Evolutionary conservation across 2,329 filamentous ascomycete genomes (phyloP), one percentile per base, ranked within the genome.

Genomic region (Phoma sp.): DNA sequence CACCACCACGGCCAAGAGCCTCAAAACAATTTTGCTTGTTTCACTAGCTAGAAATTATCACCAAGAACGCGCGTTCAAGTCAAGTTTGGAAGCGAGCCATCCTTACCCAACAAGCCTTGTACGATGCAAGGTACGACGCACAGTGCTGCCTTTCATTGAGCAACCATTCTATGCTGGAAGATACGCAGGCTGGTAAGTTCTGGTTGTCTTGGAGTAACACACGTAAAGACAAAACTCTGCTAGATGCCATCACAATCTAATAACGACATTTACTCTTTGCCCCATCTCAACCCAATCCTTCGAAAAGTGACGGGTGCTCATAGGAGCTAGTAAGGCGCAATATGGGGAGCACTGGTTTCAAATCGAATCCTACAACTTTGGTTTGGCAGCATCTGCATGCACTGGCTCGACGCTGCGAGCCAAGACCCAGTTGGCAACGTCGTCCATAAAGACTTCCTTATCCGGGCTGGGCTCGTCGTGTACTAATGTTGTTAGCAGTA

Each of bases 391-490:
- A 35, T 70, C 69, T 1, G 46, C 63, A 18, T 69, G 60, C 33
- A 69, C 69, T 4, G 70, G 57, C 4, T 74, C 70, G 11, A 60
- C 64, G 13, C 66, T 69, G 29, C 71, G 68, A 25, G 67, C 64
- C 36, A 73, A 47, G 45, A 76, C 70, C 73, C 73, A 76, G 29
- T 64, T 60, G 23, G 60, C 68, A 14, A 74, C 68, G 56, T 76
- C 73, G 18, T 72, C 65, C 30, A 68, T 60, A 47, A 74, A 76
- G 4, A 51, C 62, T 32, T 71, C 64, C 52, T 69, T 73, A 29
- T 76, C 66, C 6, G 67, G 64, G 25, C 61, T 65, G 14, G 72
- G 73, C 50, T 76, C 73, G 50, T 72, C 69, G 46, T 76, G 73
- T 49, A 76, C 73, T 75, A 51, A 33, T 13, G 25, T 39, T 32